These are phyloP conservation scores for Friedmanniomyces simplex DNA, from an alignment of 495 filamentous ascomycete species.

Conservation along the genomic window DNA sequence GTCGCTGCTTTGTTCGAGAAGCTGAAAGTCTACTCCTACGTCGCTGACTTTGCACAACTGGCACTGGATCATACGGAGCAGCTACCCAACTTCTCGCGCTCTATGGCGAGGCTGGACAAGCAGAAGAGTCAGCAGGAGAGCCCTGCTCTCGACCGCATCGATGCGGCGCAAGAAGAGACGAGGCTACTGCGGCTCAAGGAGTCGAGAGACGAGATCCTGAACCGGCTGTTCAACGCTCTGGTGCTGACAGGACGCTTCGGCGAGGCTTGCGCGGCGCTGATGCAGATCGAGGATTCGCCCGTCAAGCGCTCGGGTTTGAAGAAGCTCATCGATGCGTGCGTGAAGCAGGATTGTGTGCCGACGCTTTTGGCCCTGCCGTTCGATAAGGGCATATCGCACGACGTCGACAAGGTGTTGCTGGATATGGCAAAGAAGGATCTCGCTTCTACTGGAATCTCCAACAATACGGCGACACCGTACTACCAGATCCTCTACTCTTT, in stretches of 20 bases:
- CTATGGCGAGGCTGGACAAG: constrained; percentile 9
- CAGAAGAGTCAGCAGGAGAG: constrained; percentile 8
- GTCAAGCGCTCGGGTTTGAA: constrained; percentile 2
- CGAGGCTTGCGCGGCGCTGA: constrained; percentile 67
- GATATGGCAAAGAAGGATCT: constrained; percentile 50
- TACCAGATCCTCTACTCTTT: constrained; percentile 68
- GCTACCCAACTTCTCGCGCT: constrained; percentile 1
- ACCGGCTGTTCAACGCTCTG: constrained; percentile 71
- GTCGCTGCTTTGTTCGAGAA: constrained; percentile 72
- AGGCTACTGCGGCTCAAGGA: constrained; percentile 9
- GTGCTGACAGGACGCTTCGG: constrained; percentile 67
- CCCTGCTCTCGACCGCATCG: background rate
- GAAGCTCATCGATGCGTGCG: constrained; percentile 10
- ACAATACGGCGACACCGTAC: constrained; percentile 41
- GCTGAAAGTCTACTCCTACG: constrained; percentile 55
- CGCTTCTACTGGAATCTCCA: constrained; percentile 30
- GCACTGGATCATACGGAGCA: constrained; percentile 46
- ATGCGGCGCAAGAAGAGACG: constrained; percentile 2
- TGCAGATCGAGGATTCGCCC: constrained; percentile 1
- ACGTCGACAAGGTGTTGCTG: constrained; percentile 66
- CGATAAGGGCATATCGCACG: constrained; percentile 48
- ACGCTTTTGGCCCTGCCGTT: constrained; percentile 66
- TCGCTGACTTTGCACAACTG: constrained; percentile 72
- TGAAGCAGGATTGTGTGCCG: constrained; percentile 4
- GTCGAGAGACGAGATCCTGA: constrained; percentile 54